phyloP scores from a whole-genome alignment of 495 filamentous ascomycete species.

The Rusavskia elegans region DNA sequence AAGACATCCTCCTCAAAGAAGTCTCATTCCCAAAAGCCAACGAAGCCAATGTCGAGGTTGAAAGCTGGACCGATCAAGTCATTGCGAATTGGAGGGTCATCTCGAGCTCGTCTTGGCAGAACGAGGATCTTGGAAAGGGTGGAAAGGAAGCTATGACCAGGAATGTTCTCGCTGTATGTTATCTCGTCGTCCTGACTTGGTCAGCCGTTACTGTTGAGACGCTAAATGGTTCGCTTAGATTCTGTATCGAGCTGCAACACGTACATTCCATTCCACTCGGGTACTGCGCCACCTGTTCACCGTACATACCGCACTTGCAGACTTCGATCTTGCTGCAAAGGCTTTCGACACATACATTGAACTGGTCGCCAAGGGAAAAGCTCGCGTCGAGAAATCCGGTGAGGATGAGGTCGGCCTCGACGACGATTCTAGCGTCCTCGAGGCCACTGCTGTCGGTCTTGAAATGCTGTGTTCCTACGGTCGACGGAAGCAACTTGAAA shows the following conservation, averaged over 20 bases:
- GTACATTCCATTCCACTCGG: constrained; percentile 83
- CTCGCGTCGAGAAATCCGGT: constrained; percentile 61
- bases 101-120: constrained; percentile 54
- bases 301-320: constrained; percentile 68
- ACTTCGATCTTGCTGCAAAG: constrained; percentile 75
- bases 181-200: constrained; percentile 1
- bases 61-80: constrained; percentile 63
- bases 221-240: neutral
- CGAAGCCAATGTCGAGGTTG: constrained; percentile 54
- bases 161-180: constrained; percentile 53
- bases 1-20: constrained; percentile 54
- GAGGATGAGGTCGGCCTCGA: constrained; percentile 59
- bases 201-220: too few species aligned
- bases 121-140: constrained; percentile 63
- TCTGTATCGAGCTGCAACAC: constrained; percentile 49
- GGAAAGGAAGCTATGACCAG: constrained; percentile 56
- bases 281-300: constrained; percentile 79
- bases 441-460: constrained; percentile 63
- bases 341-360: constrained; percentile 83
- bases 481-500: constrained; percentile 54
- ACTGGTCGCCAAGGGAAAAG: constrained; percentile 66
- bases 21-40: constrained; percentile 71
- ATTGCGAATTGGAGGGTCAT: constrained; percentile 74
- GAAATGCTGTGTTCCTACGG: constrained; percentile 71
- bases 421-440: constrained; percentile 53